Evolutionary conservation across 495 filamentous ascomycete genomes (phyloP).

Genomic region (Penicillium atrosanguineum): DNA sequence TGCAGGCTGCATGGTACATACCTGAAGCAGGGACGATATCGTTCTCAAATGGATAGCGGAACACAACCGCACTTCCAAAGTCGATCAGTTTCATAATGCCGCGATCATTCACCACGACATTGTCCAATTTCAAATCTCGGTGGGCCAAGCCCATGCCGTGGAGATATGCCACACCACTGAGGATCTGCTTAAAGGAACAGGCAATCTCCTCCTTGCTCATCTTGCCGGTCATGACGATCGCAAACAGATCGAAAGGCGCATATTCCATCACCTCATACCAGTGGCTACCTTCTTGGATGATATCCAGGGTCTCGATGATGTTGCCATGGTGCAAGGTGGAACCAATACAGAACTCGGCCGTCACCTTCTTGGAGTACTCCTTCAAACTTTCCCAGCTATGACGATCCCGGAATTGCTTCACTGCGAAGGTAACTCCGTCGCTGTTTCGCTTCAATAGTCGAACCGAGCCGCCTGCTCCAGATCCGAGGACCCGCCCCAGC

Average conservation of each 20-base stretch:
- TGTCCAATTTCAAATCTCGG: constrained; percentile 95
- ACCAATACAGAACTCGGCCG: constrained; percentile 98
- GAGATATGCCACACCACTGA: constrained; percentile 95
- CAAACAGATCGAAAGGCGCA: constrained; percentile 95
- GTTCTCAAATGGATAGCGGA: constrained; percentile 94
- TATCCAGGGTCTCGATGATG: constrained; percentile 96
- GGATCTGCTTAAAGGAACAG: constrained; percentile 90
- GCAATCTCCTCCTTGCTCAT: constrained; percentile 90
- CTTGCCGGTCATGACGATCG: constrained; percentile 98
- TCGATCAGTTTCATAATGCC: constrained; percentile 99
- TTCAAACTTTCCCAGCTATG: constrained; percentile 91
- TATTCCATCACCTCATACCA: constrained; percentile 99
- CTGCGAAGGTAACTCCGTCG: constrained; percentile 90
- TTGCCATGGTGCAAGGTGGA: constrained; percentile 97
- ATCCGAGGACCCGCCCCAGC: constrained; percentile 87
- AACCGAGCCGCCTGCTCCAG: constrained; percentile 93
- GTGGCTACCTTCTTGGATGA: constrained; percentile 88
- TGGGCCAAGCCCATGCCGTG: constrained; percentile 96
- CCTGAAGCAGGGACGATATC: constrained; percentile 84
- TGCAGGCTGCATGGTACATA: constrained; percentile 42
- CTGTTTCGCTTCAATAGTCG: constrained; percentile 88
- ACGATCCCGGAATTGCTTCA: constrained; percentile 92
- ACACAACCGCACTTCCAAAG: constrained; percentile 96
- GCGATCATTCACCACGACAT: constrained; percentile 93
- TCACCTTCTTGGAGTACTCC: constrained; percentile 98